phyloP scores from a whole-genome alignment of 768 basidiomycete species.

The Filobasidium floriforme region DNA sequence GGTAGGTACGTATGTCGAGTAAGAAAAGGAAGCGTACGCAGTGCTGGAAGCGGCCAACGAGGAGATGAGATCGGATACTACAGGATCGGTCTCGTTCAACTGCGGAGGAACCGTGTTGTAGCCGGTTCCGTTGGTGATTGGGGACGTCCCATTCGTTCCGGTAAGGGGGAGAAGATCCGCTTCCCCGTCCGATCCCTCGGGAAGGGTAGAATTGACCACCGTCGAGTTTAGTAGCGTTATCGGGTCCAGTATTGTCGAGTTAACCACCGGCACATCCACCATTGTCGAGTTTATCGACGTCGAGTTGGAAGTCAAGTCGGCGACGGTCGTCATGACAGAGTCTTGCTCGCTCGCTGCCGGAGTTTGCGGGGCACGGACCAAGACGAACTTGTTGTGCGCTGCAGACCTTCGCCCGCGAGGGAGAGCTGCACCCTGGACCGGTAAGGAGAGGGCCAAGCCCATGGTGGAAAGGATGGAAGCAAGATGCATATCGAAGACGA shows the following conservation, averaged over 20 bases:
- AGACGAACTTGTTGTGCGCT: background rate
- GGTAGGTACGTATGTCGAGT: constrained; percentile 28
- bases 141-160: background rate
- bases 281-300: no score
- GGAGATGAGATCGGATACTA: constrained; percentile 24
- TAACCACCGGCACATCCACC: no score
- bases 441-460: background rate
- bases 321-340: background rate
- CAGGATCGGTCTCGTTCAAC: constrained; percentile 8
- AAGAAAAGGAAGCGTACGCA: constrained; percentile 33
- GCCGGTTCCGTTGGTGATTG: background rate
- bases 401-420: background rate
- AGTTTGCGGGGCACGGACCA: background rate
- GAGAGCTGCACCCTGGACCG: background rate
- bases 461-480: background rate
- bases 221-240: no score
- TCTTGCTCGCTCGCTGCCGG: background rate
- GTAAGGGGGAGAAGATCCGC: background rate
- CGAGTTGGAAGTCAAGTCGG: background rate
- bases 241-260: no score
- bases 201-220: background rate
- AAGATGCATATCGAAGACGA: background rate
- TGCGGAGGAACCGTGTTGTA: background rate
- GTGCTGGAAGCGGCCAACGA: constrained; percentile 29
- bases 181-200: background rate